Evolutionary conservation across 371 early-diverging fungal genomes (phyloP).

Genomic region (Paraphysoderma sedebokerense): DNA sequence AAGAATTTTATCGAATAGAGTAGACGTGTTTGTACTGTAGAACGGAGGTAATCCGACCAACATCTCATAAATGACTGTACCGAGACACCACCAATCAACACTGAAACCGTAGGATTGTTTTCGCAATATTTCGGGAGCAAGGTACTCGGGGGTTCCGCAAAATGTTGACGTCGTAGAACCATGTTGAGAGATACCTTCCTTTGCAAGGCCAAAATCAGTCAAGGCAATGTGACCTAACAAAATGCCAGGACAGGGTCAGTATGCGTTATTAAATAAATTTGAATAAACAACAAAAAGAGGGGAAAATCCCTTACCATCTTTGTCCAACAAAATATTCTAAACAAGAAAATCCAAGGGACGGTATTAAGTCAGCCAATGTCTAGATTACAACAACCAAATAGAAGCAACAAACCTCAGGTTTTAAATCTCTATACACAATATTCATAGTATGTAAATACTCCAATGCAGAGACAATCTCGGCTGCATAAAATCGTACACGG

Average conservation of each 20-base stretch:
- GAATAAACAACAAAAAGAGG: too few relatives aligned
- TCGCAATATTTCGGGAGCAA: conserved; percentile 53
- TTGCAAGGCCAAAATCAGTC: conserved; percentile 64
- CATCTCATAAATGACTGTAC: conserved; percentile 59
- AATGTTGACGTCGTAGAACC: conserved; percentile 35
- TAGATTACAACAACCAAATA: too few relatives aligned
- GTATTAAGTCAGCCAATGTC: too few relatives aligned
- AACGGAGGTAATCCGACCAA: conserved; percentile 44
- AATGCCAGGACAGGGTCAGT: conserved; percentile 15
- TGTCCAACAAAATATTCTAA: too few relatives aligned
- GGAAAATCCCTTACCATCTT: too few relatives aligned
- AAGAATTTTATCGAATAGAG: conserved; percentile 38
- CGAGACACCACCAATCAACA: conserved; percentile 69
- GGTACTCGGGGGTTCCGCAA: conserved; percentile 56
- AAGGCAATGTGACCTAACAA: conserved; percentile 65
- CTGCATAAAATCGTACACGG: conserved; percentile 46
- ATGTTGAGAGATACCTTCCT: conserved; percentile 36
- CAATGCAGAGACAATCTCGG: conserved; percentile 51
- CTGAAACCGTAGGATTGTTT: conserved; percentile 35
- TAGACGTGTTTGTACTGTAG: conserved; percentile 24
- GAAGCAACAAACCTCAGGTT: too few relatives aligned
- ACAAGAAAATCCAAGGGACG: too few relatives aligned
- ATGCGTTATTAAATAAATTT: conserved; percentile 11
- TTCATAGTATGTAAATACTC: conserved; percentile 50
- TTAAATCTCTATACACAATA: conserved; percentile 26